A percentile compares a stretch with the other conserved stretches of the same genome.
phyloP scores from a whole-genome alignment of 768 basidiomycete species.

The Rhizopogon rudus region DNA sequence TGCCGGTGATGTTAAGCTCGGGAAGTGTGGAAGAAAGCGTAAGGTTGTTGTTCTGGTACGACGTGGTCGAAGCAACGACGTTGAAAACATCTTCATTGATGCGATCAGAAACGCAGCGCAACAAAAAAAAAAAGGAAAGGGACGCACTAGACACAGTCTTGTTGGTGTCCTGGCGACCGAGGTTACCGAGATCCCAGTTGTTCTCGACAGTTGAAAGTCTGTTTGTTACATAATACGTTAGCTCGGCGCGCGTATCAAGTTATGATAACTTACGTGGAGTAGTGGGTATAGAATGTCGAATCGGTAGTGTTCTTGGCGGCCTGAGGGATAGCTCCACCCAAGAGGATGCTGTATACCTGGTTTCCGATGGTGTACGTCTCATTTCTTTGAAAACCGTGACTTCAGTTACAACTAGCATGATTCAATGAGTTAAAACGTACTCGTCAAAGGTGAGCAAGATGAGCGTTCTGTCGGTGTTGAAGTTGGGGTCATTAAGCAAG shows the following conservation, averaged over 20 bases:
- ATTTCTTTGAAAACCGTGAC: constrained; percentile 8
- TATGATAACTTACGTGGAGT: constrained; percentile 33
- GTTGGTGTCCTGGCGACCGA: constrained; percentile 56
- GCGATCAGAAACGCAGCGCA: not conserved
- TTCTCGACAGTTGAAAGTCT: constrained; percentile 48
- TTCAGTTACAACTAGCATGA: not conserved
- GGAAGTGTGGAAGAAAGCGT: constrained; percentile 24
- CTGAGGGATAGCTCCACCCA: constrained; percentile 42
- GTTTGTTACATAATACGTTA: not conserved
- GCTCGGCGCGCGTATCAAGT: not conserved
- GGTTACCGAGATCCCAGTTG: constrained; percentile 58
- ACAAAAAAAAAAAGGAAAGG: not conserved
- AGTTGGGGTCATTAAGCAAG: constrained; percentile 41
- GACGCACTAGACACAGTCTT: constrained; percentile 24
- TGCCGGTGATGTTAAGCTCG: constrained; percentile 36
- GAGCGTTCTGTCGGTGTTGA: constrained; percentile 52
- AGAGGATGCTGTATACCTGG: constrained; percentile 37
- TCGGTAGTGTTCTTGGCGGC: constrained; percentile 41
- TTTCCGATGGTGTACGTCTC: constrained; percentile 39
- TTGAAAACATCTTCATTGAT: constrained; percentile 42
- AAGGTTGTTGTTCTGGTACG: constrained; percentile 38
- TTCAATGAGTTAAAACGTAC: constrained; percentile 25
- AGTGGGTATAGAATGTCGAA: constrained; percentile 55
- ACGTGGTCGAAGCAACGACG: constrained; percentile 42
- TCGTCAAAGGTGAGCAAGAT: constrained; percentile 65